Percentiles rank a stretch among this genome's conserved stretches.
Evolutionary conservation across 768 basidiomycete genomes (phyloP).

Genomic region (Neoboletus subvelutipes): DNA sequence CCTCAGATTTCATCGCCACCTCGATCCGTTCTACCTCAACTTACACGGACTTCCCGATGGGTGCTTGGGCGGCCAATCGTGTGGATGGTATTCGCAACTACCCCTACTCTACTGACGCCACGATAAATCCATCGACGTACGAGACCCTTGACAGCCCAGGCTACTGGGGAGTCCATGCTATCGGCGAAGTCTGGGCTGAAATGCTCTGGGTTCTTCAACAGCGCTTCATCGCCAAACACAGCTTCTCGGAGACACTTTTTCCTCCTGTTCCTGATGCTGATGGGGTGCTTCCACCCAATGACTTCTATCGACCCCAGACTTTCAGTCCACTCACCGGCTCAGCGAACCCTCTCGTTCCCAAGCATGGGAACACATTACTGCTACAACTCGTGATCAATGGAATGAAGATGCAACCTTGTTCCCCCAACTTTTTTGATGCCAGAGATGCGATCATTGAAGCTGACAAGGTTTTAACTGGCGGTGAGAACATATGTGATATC

Average conservation of each 20-base stretch:
- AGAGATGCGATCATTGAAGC: constrained; percentile 90
- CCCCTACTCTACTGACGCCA: constrained; percentile 74
- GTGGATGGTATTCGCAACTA: constrained; percentile 82
- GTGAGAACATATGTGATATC: constrained; percentile 87
- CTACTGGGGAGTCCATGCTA: constrained; percentile 91
- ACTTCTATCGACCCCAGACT: constrained; percentile 60
- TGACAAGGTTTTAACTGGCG: constrained; percentile 85
- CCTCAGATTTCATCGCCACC: constrained; percentile 79
- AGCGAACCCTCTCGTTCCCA: constrained; percentile 64
- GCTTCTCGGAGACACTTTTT: constrained; percentile 75
- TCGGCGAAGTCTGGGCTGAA: constrained; percentile 96
- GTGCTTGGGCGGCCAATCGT: constrained; percentile 89
- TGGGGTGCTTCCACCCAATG: constrained; percentile 62
- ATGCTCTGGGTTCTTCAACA: constrained; percentile 82
- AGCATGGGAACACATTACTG: constrained; percentile 86
- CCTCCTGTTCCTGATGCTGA: constrained; percentile 69
- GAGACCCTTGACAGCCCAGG: constrained; percentile 92
- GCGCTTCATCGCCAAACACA: constrained; percentile 75
- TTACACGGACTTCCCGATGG: constrained; percentile 87
- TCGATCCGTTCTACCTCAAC: constrained; percentile 70
- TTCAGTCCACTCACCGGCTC: constrained; percentile 31
- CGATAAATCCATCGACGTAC: constrained; percentile 88
- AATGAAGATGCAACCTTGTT: constrained; percentile 95
- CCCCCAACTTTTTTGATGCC: constrained; percentile 87
- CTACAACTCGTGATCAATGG: constrained; percentile 84